A percentile compares a stretch with the other conserved stretches of the same genome.
Evolutionary conservation across 2,329 filamentous ascomycete genomes (phyloP).

Genomic region (Fusarium sp.): DNA sequence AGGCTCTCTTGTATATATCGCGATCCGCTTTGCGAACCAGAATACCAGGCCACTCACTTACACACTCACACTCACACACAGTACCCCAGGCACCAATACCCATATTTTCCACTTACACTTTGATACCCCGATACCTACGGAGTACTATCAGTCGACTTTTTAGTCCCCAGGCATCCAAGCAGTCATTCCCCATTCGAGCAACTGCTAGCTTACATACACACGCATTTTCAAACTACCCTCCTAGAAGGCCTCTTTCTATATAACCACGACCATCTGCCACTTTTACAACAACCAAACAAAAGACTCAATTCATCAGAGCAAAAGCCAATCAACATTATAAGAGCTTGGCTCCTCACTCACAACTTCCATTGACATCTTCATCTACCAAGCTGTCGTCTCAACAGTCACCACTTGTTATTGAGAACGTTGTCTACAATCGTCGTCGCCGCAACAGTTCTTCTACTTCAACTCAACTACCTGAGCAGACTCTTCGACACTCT

Average conservation of each 20-base stretch:
- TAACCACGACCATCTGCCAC: conserved; percentile 41
- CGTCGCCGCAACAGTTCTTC: conserved; percentile 28
- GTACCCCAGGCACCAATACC: conserved; percentile 43
- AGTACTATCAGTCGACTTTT: conserved; percentile 7
- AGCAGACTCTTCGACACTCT: conserved; percentile 22
- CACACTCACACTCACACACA: conserved; percentile 13
- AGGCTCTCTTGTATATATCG: conserved; percentile 42
- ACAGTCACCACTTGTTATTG: conserved; percentile 33
- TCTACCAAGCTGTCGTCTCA: conserved; percentile 42
- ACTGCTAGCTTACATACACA: conserved; percentile 25
- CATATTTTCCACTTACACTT: conserved; percentile 38
- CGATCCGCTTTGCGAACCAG: conserved; percentile 35
- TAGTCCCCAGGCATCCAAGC: conserved; percentile 44
- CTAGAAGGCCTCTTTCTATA: conserved; percentile 40
- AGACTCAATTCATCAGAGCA: conserved; percentile 35
- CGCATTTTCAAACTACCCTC: conserved; percentile 32
- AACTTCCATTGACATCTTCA: conserved; percentile 21
- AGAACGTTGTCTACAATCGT: conserved; percentile 44
- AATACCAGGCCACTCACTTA: conserved; percentile 13
- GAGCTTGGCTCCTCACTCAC: conserved; percentile 8
- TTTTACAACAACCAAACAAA: conserved; percentile 30
- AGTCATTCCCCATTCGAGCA: conserved; percentile 18
- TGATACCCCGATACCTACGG: conserved; percentile 9
- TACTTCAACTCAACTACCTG: conserved; percentile 22
- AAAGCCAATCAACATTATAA: conserved; percentile 25